Conservation (phyloP, 2,329 filamentous ascomycete genomes). For the Alternaria sp. region DNA sequence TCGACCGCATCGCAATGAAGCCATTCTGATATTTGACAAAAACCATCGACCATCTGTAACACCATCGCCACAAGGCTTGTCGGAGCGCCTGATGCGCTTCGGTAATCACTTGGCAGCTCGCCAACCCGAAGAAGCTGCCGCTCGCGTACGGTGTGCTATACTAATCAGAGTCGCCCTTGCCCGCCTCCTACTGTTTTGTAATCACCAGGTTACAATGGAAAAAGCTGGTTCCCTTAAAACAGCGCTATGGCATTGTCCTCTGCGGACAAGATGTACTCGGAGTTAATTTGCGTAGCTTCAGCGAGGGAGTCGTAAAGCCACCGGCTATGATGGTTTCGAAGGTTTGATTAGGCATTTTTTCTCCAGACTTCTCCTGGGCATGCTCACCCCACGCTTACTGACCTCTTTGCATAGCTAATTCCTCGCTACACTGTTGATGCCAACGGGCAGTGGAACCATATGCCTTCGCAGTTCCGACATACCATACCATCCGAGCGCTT, state of each 20-base stretch:
- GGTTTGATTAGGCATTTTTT: neutral
- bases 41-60: neutral
- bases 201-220: constrained; percentile 22
- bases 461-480: constrained; percentile 62
- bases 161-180: constrained; percentile 23
- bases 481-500: constrained; percentile 63
- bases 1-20: neutral
- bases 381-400: neutral
- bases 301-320: neutral
- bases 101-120: neutral
- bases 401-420: neutral
- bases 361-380: neutral
- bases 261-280: constrained; percentile 5
- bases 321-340: neutral
- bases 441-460: constrained; percentile 61
- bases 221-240: neutral
- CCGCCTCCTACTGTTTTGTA: constrained; percentile 33
- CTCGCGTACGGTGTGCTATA: constrained; percentile 9
- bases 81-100: neutral
- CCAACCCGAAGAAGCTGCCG: neutral
- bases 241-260: constrained; percentile 4
- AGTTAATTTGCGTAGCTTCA: neutral
- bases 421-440: constrained; percentile 32
- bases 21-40: neutral
- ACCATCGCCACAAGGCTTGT: neutral